phyloP scores from a whole-genome alignment of 345 rosid species.

The Syzygium aqueum region DNA sequence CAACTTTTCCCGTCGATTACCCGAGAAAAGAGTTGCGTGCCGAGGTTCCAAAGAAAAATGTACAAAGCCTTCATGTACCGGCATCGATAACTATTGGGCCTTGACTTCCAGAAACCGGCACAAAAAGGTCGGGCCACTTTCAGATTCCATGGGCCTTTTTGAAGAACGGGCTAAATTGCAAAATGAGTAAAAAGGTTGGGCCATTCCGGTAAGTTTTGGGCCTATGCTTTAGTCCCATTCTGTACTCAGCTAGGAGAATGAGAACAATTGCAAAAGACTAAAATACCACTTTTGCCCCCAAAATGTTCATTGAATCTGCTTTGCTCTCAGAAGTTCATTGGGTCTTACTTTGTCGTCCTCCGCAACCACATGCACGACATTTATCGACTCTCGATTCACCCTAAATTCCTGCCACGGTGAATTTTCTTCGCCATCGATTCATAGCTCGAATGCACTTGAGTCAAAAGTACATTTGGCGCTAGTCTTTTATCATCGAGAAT shows the following conservation, averaged over 20 bases:
- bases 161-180: too few species aligned
- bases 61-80: background rate
- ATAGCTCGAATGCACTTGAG: too few species aligned
- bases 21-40: background rate
- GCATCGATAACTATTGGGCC: background rate
- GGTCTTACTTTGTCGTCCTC: background rate
- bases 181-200: too few species aligned
- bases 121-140: background rate
- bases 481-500: too few species aligned
- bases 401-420: too few species aligned
- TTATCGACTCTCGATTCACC: too few species aligned
- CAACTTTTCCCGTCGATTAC: accelerated
- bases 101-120: background rate
- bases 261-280: background rate
- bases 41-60: too few species aligned
- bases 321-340: background rate
- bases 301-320: background rate
- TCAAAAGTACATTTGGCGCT: too few species aligned
- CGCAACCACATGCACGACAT: too few species aligned
- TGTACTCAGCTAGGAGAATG: background rate
- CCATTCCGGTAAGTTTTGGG: background rate
- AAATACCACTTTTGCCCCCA: background rate
- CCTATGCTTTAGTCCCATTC: background rate
- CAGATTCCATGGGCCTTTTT: background rate
- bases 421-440: too few species aligned